These are phyloP conservation scores for Diospyros kaki DNA, from an alignment of 148 eudicot species.

Conservation along the genomic window DNA sequence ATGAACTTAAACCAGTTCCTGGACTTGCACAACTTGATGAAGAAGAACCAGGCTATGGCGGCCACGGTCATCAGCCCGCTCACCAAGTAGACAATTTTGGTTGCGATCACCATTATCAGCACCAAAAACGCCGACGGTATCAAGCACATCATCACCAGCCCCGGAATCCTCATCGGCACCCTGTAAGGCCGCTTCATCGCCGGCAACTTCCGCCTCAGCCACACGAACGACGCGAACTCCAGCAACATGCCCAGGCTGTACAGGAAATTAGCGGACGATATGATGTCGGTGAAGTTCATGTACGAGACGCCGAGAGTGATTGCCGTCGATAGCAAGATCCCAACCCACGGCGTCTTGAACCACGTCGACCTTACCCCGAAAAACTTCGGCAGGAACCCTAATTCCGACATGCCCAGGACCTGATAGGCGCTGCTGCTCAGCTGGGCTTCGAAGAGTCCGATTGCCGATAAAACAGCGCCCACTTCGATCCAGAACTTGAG, in stretches of 20 bases:
- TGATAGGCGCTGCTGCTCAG: conserved; percentile 36
- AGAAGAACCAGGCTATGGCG: conserved; percentile 29
- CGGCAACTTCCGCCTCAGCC: conserved; percentile 33
- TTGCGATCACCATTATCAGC: conserved; percentile 30
- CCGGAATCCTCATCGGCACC: conserved; percentile 32
- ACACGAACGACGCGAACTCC: conserved; percentile 32
- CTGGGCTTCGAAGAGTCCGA: conserved; percentile 37
- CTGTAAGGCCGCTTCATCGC: conserved; percentile 27
- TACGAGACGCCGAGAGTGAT: conserved; percentile 20
- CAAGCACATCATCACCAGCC: conserved; percentile 27
- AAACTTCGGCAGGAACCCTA: conserved; percentile 25
- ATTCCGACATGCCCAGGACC: conserved; percentile 33
- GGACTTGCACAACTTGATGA: conserved; percentile 31
- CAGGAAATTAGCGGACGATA: conserved; percentile 32
- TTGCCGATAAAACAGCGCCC: conserved; percentile 32
- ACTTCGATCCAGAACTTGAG: conserved; percentile 37
- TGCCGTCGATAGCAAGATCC: conserved; percentile 26
- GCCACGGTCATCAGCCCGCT: conserved; percentile 28
- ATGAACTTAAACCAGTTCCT: conserved; percentile 24
- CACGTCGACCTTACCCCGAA: conserved; percentile 26
- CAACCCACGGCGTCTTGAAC: conserved; percentile 41
- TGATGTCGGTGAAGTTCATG: conserved; percentile 23
- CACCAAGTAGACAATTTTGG: conserved; percentile 27
- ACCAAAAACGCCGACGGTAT: conserved; percentile 30
- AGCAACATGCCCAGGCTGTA: conserved; percentile 37